phyloP scores from a whole-genome alignment of 2,329 filamentous ascomycete species.

The Orbilia blumenaviensis region DNA sequence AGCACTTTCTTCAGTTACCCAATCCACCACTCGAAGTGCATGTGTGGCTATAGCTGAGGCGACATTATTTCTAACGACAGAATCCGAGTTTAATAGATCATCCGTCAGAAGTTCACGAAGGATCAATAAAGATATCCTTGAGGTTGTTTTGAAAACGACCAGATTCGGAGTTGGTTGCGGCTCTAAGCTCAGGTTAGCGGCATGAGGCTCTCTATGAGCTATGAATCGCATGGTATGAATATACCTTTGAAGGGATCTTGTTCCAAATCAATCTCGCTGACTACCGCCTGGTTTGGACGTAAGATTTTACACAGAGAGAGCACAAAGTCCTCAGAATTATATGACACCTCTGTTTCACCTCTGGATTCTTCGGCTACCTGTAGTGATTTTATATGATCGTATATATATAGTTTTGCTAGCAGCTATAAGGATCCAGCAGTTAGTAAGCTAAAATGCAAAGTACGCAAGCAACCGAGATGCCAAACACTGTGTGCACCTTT shows the following conservation, averaged over 20 bases:
- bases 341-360: background rate
- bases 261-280: constrained; percentile 26
- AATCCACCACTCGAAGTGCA: background rate
- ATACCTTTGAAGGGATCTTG: constrained; percentile 35
- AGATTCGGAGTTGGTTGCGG: constrained; percentile 17
- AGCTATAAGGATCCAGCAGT: background rate
- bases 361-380: background rate
- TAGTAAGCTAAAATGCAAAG: background rate
- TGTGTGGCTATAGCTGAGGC: constrained; percentile 23
- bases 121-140: constrained; percentile 8
- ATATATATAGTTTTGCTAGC: constrained; percentile 35
- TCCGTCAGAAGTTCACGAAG: background rate
- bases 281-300: constrained; percentile 11
- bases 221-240: background rate
- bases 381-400: constrained; percentile 21
- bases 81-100: background rate
- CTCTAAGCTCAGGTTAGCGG: background rate
- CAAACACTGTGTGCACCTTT: constrained; percentile 1
- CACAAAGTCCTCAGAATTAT: background rate
- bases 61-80: background rate
- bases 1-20: constrained; percentile 18
- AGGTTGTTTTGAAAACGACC: constrained; percentile 4
- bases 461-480: too few relatives aligned
- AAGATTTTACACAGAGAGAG: constrained; percentile 17
- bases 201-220: background rate